phyloP scores from a whole-genome alignment of 495 filamentous ascomycete genomes.

The Penicillium subrubescens region DNA sequence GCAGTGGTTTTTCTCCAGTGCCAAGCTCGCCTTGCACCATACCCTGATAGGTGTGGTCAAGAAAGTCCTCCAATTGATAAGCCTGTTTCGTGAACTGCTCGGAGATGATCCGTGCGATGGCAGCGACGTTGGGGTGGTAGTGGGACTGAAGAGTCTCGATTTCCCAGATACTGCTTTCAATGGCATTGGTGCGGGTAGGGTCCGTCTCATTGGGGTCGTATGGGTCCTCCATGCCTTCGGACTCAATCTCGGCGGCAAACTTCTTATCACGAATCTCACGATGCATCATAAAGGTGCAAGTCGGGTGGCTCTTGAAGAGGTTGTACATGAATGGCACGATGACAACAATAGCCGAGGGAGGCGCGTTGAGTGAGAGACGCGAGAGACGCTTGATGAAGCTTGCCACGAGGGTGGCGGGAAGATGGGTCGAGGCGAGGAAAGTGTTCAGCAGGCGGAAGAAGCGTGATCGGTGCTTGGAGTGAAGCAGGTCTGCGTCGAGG shows the following conservation, averaged over 20 bases:
- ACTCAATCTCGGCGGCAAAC: slow-evolving; percentile 56
- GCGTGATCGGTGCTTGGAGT: slow-evolving; percentile 88
- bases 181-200: slow-evolving; percentile 80
- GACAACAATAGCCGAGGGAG: slow-evolving; percentile 82
- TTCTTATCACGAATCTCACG: slow-evolving; percentile 64
- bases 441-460: slow-evolving; percentile 93
- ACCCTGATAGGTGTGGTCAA: slow-evolving; percentile 91
- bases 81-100: slow-evolving; percentile 97
- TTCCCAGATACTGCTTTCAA: slow-evolving; percentile 96
- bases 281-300: slow-evolving; percentile 94
- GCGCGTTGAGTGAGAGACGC: slow-evolving; percentile 77
- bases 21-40: slow-evolving; percentile 80
- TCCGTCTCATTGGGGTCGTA: slow-evolving; percentile 76
- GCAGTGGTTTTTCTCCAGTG: slow-evolving; percentile 66
- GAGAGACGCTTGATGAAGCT: slow-evolving; percentile 94
- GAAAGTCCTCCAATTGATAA: slow-evolving; percentile 92
- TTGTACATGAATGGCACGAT: slow-evolving; percentile 96
- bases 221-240: slow-evolving; percentile 73
- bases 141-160: slow-evolving; percentile 85
- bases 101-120: slow-evolving; percentile 88
- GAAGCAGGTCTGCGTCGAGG: slow-evolving; percentile 79
- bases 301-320: slow-evolving; percentile 84
- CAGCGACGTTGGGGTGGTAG: slow-evolving; percentile 96
- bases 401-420: slow-evolving; percentile 86
- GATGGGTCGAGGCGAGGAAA: slow-evolving; percentile 89